Conservation (phyloP, 108 stramenopile species). For the Stephanodiscus minutulus region DNA sequence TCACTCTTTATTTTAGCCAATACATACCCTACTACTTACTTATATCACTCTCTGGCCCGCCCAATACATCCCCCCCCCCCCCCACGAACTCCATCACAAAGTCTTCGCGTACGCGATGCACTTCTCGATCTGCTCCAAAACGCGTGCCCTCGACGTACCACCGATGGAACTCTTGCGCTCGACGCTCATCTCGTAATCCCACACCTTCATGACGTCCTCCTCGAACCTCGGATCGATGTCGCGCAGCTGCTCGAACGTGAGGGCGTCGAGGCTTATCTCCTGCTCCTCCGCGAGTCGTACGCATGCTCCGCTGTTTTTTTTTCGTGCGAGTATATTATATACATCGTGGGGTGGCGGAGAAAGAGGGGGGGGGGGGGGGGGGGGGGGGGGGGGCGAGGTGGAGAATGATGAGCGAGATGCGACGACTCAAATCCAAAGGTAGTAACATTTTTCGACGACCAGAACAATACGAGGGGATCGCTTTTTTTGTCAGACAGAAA, state of each 20-base stretch:
- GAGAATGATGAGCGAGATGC: neutral
- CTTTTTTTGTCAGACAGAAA: constrained; percentile 37
- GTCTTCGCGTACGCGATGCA: constrained; percentile 67
- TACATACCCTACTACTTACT: neutral
- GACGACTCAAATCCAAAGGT: neutral
- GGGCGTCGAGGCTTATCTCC: constrained; percentile 71
- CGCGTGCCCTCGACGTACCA: constrained; percentile 77
- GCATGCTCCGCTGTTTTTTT: constrained; percentile 69
- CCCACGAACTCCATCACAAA: constrained; percentile 25
- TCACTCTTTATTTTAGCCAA: too few relatives aligned
- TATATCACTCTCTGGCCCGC: neutral
- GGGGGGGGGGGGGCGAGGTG: too few relatives aligned
- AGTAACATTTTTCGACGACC: neutral
- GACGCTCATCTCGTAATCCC: constrained; percentile 90
- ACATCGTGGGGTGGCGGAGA: neutral
- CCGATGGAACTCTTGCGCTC: constrained; percentile 89
- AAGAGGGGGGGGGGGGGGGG: too few relatives aligned
- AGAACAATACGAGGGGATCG: neutral
- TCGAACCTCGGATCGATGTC: constrained; percentile 86
- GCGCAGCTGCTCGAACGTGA: constrained; percentile 84
- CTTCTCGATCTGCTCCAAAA: constrained; percentile 80
- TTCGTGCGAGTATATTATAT: too few relatives aligned
- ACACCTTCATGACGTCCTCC: constrained; percentile 83
- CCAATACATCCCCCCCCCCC: neutral
- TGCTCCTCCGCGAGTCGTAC: constrained; percentile 87